Evolutionary conservation across 2,329 filamentous ascomycete species (phyloP), one percentile per base, ranked within the genome.

Genomic region (Cladosporium sp.): DNA sequence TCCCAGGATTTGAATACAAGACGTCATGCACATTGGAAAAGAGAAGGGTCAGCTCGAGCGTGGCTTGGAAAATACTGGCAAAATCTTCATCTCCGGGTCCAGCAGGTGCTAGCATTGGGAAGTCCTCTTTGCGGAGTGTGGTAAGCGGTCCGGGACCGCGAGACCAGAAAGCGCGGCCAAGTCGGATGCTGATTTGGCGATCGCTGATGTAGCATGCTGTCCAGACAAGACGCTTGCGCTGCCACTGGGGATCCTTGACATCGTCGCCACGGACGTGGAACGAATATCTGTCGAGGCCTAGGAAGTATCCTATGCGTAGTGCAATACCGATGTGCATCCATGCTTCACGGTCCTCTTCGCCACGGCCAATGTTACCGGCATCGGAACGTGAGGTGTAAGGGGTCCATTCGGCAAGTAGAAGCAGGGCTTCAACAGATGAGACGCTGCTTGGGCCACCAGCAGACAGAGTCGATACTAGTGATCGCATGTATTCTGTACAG

Each of bases 261-360:
- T 85, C 83, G 52, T 84, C 81, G 44, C 88, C 85, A 8, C 72
- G 68, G 35, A 86, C 84, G 52, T 86, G 82, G 70, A 91, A 88
- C 0, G 88, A 87, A 23, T 89, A 90, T 66, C 87, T 83, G 72
- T 92, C 89, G 21, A 92, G 80, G 1, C 87, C 86, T 18, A 91
- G 84, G 60, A 89, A 89, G 73, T 91, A 91, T 0, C 86, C 89
- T 2, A 90, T 85, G 7, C 89, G 84, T 7, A 92, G 78, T 3
- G 89, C 89, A 23, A 89, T 83, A 1, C 89, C 89, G 6, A 91
- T 88, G 70, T 91, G 87, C 89, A 91, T 91, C 89, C 89, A 92
- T 0, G 89, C 88, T 33, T 89, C 88, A 53, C 89, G 84, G 70
- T 92, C 89, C 73, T 91, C 89, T 74, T 91, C 89, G 10, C 89